phyloP scores from a whole-genome alignment of 2,329 filamentous ascomycete species.

The Epichloe scottii region DNA sequence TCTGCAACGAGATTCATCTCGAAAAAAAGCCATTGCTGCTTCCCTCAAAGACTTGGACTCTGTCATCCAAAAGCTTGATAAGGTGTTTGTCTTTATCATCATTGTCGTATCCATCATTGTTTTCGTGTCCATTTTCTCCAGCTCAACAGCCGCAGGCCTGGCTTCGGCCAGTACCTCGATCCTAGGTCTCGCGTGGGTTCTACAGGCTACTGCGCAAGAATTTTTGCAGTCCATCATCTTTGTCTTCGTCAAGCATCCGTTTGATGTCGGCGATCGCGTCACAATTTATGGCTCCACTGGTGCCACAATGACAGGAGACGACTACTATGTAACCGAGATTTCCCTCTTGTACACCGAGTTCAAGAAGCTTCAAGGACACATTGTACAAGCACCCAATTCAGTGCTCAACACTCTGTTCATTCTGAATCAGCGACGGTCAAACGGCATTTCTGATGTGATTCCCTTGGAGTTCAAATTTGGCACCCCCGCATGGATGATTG shows the following conservation, averaged over 20 bases:
- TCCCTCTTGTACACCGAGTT: slow-evolving; percentile 90
- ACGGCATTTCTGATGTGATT: slow-evolving; percentile 75
- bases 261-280: slow-evolving; percentile 89
- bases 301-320: slow-evolving; percentile 64
- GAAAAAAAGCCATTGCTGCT: slow-evolving; percentile 93
- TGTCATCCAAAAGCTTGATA: slow-evolving; percentile 79
- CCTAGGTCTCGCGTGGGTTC: slow-evolving; percentile 85
- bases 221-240: slow-evolving; percentile 91
- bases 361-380: slow-evolving; percentile 96
- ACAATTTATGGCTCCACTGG: slow-evolving; percentile 86
- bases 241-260: slow-evolving; percentile 94
- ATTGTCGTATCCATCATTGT: slow-evolving; percentile 69
- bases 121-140: slow-evolving; percentile 79
- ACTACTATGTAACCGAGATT: slow-evolving; percentile 94
- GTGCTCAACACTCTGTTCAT: slow-evolving; percentile 89
- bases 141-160: slow-evolving; percentile 81
- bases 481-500: slow-evolving; percentile 71
- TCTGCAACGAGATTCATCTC: slow-evolving; percentile 86
- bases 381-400: slow-evolving; percentile 91
- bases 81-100: slow-evolving; percentile 81
- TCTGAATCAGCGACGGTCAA: slow-evolving; percentile 84
- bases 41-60: slow-evolving; percentile 92
- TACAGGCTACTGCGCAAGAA: slow-evolving; percentile 85
- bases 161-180: slow-evolving; percentile 78
- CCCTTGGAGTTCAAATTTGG: slow-evolving; percentile 80